Percentiles rank a stretch among this genome's conserved stretches.
Evolutionary conservation across 148 eudicot species (phyloP).

Genomic region (Bassia scoparia): DNA sequence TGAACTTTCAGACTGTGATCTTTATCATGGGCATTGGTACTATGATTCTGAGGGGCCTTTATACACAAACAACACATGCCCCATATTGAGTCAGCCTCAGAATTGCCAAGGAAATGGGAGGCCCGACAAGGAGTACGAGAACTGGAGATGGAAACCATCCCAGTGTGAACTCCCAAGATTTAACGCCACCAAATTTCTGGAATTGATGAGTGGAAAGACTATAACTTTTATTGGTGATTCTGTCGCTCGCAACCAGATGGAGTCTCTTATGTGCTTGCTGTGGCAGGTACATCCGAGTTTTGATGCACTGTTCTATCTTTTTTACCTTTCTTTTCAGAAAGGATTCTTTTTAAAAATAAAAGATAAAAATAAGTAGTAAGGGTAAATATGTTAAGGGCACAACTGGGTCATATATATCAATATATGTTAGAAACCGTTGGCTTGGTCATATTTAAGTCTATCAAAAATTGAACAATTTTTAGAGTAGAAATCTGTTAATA

Average conservation of each 20-base stretch:
- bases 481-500: not conserved
- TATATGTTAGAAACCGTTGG: not conserved
- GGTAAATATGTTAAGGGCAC: no score
- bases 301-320: not conserved
- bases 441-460: not conserved
- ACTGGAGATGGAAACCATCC: slow-evolving; percentile 87
- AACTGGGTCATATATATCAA: no score
- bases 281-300: slow-evolving; percentile 65
- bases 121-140: slow-evolving; percentile 93
- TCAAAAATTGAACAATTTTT: not conserved
- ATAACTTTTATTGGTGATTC: slow-evolving; percentile 75
- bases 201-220: slow-evolving; percentile 78
- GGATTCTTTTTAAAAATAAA: no score
- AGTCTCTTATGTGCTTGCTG: slow-evolving; percentile 69
- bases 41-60: slow-evolving; percentile 64
- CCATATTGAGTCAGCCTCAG: slow-evolving; percentile 71
- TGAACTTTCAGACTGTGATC: slow-evolving; percentile 60
- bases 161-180: slow-evolving; percentile 72
- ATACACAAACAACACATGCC: slow-evolving; percentile 81
- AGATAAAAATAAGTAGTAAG: no score
- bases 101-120: slow-evolving; percentile 98
- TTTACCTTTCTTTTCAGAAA: not conserved
- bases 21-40: slow-evolving; percentile 72
- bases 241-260: slow-evolving; percentile 70
- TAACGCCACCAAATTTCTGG: slow-evolving; percentile 49